Percentiles rank a stretch among this genome's conserved stretches.
Evolutionary conservation across 306 rosid genomes (phyloP).

Genomic region (Vigna radiata): DNA sequence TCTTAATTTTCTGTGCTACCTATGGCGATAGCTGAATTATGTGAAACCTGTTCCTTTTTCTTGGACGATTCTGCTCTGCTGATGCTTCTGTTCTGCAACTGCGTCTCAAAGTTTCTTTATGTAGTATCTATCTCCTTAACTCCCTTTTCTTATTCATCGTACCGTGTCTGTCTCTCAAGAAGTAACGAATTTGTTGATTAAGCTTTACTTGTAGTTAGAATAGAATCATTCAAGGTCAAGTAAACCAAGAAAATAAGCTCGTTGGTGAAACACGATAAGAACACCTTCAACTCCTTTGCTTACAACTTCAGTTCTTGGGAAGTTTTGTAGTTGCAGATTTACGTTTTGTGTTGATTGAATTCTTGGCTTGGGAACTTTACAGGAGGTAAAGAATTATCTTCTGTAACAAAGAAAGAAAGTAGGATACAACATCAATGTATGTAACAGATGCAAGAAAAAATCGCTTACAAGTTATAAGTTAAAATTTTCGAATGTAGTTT

Average conservation of each 20-base stretch:
- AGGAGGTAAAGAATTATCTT: no score
- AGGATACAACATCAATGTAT: no score
- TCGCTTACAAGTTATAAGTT: no score
- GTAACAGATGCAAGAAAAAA: background rate
- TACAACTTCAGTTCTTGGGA: no score
- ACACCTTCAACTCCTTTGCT: no score
- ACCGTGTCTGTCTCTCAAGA: background rate
- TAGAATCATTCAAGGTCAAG: background rate
- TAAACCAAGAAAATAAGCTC: background rate
- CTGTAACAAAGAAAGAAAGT: no score
- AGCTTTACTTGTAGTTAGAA: background rate
- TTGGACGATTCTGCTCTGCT: background rate
- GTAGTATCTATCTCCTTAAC: background rate
- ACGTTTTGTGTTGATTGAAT: no score
- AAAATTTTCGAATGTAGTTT: no score
- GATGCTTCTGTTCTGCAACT: background rate
- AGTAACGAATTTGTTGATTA: background rate
- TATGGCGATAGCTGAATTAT: background rate
- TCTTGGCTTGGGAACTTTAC: no score
- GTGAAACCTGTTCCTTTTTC: constrained; percentile 1
- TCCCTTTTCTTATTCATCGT: background rate
- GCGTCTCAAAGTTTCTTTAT: background rate
- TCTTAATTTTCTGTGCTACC: background rate
- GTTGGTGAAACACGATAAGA: background rate
- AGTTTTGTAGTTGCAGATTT: no score